Base-by-base conservation (phyloP, 805 yeast genomes). In the Saturnispora halmiae region DNA sequence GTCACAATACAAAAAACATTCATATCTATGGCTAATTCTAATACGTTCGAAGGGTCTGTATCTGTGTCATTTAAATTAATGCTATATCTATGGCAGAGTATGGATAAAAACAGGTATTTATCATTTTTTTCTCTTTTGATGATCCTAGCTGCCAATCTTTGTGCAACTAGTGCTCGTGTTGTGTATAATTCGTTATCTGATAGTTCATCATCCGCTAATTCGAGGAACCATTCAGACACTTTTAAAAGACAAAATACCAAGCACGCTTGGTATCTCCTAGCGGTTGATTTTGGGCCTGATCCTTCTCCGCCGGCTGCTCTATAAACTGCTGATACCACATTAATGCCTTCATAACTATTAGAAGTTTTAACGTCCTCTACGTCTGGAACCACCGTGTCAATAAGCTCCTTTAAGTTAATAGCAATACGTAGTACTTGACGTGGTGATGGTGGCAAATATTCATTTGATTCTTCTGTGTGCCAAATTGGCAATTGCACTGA, bases 21-120 rank as follows among this genome's bases (percentile, higher is more conserved):
- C 73, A 78, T 74, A 54, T 86, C 95, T 21, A 83, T 86, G 0
- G 95, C 94, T 52, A 85, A 59, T 56, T 86, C 96, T 47, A 86
- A 62, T 0, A 87, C 94, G 59, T 75, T 80, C n/a, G 70, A 61
- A 0, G 94, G 90, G 4, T 57, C 66, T 1, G 77, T 60, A 48
- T 80, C 87, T 22, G 56, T 67, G 35, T 75, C 82, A 49, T 77
- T 72, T 36, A 82, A 66, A 47, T 72, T 74, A 48, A 84, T 77
- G 20, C 74, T 65, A 60, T 77, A 86, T 24, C 94, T 66, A 52
- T 79, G 87, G 54, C 90, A 79, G 16, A 86, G 66, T 79, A 86
- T 72, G 22, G 80, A 78, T 51, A 82, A 69, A 54, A 85, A 82
- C 48, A 84, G 61, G 54, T 75, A 76, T 41, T 71, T 70, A 46